phyloP scores from a whole-genome alignment of 1,139 yeast genomes.

The Lodderomyces orthopsilosis region DNA sequence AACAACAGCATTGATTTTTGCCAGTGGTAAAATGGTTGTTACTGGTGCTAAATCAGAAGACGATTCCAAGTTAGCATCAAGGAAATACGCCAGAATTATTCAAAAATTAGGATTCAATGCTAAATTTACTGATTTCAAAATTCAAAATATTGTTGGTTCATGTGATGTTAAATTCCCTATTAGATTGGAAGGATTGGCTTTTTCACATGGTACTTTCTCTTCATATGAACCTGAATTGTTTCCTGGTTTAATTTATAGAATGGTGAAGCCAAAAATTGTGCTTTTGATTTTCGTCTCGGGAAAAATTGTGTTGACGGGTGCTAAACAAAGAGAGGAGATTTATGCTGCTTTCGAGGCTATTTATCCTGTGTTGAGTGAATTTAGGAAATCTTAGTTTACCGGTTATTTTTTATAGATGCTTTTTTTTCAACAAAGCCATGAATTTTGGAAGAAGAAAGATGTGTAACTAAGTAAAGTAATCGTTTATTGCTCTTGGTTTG shows the following conservation, averaged over 20 bases:
- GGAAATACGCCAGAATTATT: conserved; percentile 96
- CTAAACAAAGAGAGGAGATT: conserved; percentile 97
- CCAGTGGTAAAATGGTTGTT: conserved; percentile 99
- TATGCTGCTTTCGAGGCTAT: conserved; percentile 98
- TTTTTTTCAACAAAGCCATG: too few relatives aligned
- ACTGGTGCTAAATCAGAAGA: conserved; percentile 99
- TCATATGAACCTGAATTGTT: conserved; percentile 97
- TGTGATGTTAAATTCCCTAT: conserved; percentile 98
- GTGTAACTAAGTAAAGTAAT: conserved; percentile 1
- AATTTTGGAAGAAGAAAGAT: not conserved
- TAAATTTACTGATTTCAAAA: conserved; percentile 92
- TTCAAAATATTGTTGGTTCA: conserved; percentile 97
- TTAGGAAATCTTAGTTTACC: conserved; percentile 64
- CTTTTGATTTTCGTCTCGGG: conserved; percentile 94
- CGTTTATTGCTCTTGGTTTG: conserved; percentile 3
- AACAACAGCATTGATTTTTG: conserved; percentile 96
- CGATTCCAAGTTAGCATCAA: conserved; percentile 93
- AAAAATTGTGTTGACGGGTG: conserved; percentile 97
- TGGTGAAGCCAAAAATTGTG: conserved; percentile 98
- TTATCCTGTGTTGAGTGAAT: conserved; percentile 96
- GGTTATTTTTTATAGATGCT: not conserved
- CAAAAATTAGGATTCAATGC: conserved; percentile 98
- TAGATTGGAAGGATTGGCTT: conserved; percentile 95
- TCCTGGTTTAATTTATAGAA: conserved; percentile 98
- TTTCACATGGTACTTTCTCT: conserved; percentile 98